These are phyloP conservation scores for Neoconidiobolus thromboides DNA, from an alignment of 371 early-diverging fungal species.

Conservation along the genomic window DNA sequence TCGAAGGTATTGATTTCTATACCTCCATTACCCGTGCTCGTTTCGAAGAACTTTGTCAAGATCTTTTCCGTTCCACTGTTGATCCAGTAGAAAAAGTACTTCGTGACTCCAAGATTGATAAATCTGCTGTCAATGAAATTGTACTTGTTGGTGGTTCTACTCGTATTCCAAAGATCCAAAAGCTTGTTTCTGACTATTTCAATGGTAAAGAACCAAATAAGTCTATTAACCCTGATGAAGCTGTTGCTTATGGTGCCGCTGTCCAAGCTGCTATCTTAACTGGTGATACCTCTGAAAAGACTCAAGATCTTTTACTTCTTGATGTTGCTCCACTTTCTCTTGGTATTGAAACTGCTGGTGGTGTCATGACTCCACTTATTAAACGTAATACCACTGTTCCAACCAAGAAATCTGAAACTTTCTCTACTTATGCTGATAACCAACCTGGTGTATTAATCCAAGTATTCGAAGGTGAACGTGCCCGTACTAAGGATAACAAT, in stretches of 20 bases:
- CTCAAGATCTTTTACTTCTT: conserved; percentile 50
- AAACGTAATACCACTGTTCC: conserved; percentile 95
- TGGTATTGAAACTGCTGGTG: conserved; percentile 95
- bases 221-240: conserved; percentile 97
- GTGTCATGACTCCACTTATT: conserved; percentile 92
- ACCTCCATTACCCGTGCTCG: conserved; percentile 90
- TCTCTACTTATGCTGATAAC: conserved; percentile 97
- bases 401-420: conserved; percentile 91
- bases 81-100: conserved; percentile 93
- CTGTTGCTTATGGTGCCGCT: conserved; percentile 97
- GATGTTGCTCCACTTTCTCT: conserved; percentile 73
- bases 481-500: conserved; percentile 92
- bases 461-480: conserved; percentile 96
- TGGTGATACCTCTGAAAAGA: conserved; percentile 75
- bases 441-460: conserved; percentile 96
- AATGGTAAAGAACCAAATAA: conserved; percentile 94
- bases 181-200: conserved; percentile 92
- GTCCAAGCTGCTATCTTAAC: conserved; percentile 88
- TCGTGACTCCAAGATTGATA: conserved; percentile 85
- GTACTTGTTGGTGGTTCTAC: conserved; percentile 99
- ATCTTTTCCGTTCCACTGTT: conserved; percentile 84
- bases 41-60: conserved; percentile 92
- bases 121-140: conserved; percentile 82
- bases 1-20: conserved; percentile 82
- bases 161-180: conserved; percentile 99